Conservation (phyloP, 169 alveolate genomes). For the Plasmodium cynomolgi region DNA sequence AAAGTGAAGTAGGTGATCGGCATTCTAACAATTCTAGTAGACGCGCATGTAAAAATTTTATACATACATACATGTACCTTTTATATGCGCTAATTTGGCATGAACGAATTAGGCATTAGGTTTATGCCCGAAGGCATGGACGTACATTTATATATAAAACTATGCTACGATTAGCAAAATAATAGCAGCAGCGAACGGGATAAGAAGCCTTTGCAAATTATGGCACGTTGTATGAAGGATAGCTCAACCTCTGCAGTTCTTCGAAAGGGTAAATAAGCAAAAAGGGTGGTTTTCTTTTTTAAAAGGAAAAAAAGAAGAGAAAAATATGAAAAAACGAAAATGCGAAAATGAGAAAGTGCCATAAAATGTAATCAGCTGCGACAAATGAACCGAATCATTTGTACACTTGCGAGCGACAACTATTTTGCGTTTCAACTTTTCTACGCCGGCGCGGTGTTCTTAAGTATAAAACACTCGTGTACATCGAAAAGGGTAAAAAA, state of each 20-base stretch:
- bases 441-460: not conserved
- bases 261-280: not conserved
- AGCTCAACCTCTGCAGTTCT: not conserved
- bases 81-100: not conserved
- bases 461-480: not conserved
- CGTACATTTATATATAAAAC: not conserved
- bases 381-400: not conserved
- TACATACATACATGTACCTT: not conserved
- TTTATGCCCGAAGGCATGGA: not conserved
- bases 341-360: not conserved
- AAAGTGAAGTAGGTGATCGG: not conserved
- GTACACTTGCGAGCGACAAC: not conserved
- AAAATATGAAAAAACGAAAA: not conserved
- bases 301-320: not conserved
- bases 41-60: not conserved
- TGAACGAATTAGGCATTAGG: not conserved
- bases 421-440: not conserved
- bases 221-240: not conserved
- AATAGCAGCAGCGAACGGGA: not conserved
- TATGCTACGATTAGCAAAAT: not conserved
- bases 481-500: not conserved
- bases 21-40: not conserved
- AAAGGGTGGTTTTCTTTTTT: not conserved
- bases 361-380: not conserved
- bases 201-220: not conserved